Evolutionary conservation across 73 alveolate species (phyloP), one percentile per base, ranked within the genome.

Genomic region (Paramecium sonneborni): DNA sequence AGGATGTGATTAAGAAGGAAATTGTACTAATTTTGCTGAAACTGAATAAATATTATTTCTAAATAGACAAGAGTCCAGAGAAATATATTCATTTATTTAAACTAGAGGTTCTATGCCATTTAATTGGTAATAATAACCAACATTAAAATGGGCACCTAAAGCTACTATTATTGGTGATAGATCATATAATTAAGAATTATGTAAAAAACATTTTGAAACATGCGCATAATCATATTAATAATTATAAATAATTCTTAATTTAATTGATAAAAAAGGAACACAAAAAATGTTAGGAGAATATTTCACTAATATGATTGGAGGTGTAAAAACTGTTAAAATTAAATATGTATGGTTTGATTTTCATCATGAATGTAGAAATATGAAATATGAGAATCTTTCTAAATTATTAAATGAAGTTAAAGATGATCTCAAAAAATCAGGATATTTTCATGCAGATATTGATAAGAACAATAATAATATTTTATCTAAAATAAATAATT

Each of bases 321-420:
- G 85, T 74, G 92, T 94, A 14, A 87, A 93, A 23, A 96, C 94
- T 23, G 70, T 84, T 20, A 89, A 92, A 39, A 44, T 96, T 26
- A 95, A 94, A 18, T 98, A 96, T 85, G 96, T 97, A 23, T 98
- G 99, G 99, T 98, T 97, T 92, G 99, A 98, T 92, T 98, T 98
- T 91, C 99, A 98, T 93, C 93, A 93, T 26, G 99, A 97, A 92
- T 98, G 99, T 86, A 94, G 97, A 92, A 97, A 97, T 32, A 97
- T 98, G 99, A 97, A 98, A 88, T 98, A 93, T 85, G 99, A 97
- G 85, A 97, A 98, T 92, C 92, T 98, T 20, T 74, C 93, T 52
- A 96, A 92, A 58, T 95, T 98, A 84, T 74, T 98, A 67, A 93
- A 91, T 84, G 91, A 92, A 58, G 85, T 95, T 38, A 74, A 93